Percentiles rank a stretch among this genome's conserved stretches.
Conservation (phyloP, 1,139 yeast species). For the Scheffersomyces segobiensis region DNA sequence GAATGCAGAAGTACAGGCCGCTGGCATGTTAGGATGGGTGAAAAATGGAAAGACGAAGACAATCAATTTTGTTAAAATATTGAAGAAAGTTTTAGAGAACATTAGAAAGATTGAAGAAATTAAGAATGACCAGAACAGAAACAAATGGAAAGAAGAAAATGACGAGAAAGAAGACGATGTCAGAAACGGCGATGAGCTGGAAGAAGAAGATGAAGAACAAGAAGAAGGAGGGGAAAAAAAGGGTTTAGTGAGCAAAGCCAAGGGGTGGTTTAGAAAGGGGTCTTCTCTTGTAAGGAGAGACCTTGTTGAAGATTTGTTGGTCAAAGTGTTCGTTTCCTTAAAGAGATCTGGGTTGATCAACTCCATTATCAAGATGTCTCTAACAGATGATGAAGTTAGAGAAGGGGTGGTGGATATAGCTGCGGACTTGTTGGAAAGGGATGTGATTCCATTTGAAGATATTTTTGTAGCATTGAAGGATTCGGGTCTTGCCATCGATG, state of each 20-base stretch:
- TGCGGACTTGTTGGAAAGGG: constrained; percentile 27
- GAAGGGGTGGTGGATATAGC: constrained; percentile 24
- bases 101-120: constrained; percentile 9
- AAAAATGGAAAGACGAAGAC: constrained; percentile 3
- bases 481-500: constrained; percentile 34
- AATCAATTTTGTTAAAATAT: constrained; percentile 6
- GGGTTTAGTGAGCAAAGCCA: background rate
- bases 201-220: constrained; percentile 4
- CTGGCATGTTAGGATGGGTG: background rate
- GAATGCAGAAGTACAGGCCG: background rate
- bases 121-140: background rate
- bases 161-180: background rate
- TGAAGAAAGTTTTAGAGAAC: constrained; percentile 11
- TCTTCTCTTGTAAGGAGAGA: constrained; percentile 8
- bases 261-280: constrained; percentile 1
- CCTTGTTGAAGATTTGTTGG: constrained; percentile 22
- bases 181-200: no score
- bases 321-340: constrained; percentile 25
- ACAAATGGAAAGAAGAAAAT: constrained; percentile 5
- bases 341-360: constrained; percentile 34
- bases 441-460: constrained; percentile 36
- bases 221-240: constrained; percentile 2
- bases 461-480: constrained; percentile 31
- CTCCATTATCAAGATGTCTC: constrained; percentile 25
- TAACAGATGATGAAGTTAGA: constrained; percentile 33